Base-by-base conservation (phyloP, 208 protist species). In the Leishmania lainsoni region DNA sequence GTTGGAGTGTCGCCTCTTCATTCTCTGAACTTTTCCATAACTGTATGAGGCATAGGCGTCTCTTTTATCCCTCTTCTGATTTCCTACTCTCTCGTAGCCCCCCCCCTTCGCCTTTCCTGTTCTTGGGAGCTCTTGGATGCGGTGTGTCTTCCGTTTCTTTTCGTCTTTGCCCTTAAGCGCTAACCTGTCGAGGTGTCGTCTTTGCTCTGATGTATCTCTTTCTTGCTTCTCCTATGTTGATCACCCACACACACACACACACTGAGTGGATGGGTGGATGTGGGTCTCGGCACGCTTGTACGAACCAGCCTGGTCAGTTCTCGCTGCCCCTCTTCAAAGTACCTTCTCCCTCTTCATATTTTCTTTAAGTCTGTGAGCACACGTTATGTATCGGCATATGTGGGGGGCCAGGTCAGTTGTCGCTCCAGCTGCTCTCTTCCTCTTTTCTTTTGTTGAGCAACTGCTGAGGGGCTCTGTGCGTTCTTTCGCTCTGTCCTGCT, bases 121-220 rank as follows among this genome's bases (percentile, higher is more conserved):
- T 63, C 8, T 29, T 8, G 26, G 26, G 58, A 29, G 5, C 58
- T n/a, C 58, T 63, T 2, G 8, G 3, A 29, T 63, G 58, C 8
- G 26, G 26, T 26, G 26, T 29, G 29, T 63, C 58, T 29, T 17
- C 6, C 58, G 26, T 58, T 58, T 22, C 5, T 22, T 22, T 58
- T 22, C 22, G 54, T 58, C 54, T 58, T 71, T 79, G 0, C 54
- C 20, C 54, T 58, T 26, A 58, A 58, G 54, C 54, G 20, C 54
- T 58, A 9, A 26, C 17, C 17, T 58, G 20, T 58, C 20, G 54
- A 58, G 20, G 54, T 58, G 54, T n/a, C 54, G 76, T 75, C 81
- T 83, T 66, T 39, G 42, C 45, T 74, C 78, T 84, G 56, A 70
- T 75, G 76, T 69, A 0, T 32, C 39, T n/a, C 56, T 16, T 35